Base-by-base conservation (phyloP, 495 filamentous ascomycete genomes). In the Penicillium subrubescens region DNA sequence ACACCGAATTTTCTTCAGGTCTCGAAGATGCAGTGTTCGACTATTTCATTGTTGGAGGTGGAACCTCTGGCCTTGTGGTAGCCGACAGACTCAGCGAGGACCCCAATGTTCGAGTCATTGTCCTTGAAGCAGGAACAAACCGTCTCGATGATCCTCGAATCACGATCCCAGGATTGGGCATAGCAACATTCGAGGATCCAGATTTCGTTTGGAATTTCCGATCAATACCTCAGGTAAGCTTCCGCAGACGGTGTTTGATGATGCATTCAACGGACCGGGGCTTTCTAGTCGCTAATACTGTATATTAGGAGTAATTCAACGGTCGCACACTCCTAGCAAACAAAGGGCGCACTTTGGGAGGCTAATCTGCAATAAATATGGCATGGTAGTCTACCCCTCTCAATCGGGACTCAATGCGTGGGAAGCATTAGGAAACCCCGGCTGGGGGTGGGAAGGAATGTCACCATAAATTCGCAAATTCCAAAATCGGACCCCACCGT, bases 341-440 rank as follows among this genome's bases (percentile, higher is more conserved):
- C 19, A 80, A 79, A 8, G 85, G 84, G 12, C 82, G 81, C 62
- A 77, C 77, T 29, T 69, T 87, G 3, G 86, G 86, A n/a, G 86
- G 86, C 8, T 81, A 77, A 21, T 86, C 81, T 19, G 82, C 75
- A 12, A 76, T 88, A 63, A 88, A 87, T 65, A 77, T 77, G 56
- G 73, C 60, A 80, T 84, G 77, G 68, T 78, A 57, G 68, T 82
- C 11, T 81, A 80, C 52, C 68, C 75, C 8, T 76, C 75, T 19
- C 71, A 70, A 34, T 67, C 63, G 11, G 74, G 75, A 58, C 62
- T 85, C 29, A 79, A 86, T 51, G 70, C 74, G 8, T 87, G 85
- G 84, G 77, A 68, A 8, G 70, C 73, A 17, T 68, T 86, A 31
- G 84, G 84, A 6, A 87, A 85, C 60, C 61, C 73, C 3, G 79